Base-by-base conservation (phyloP, 2,329 filamentous ascomycete genomes). In the Chalaropsis ovoidea region DNA sequence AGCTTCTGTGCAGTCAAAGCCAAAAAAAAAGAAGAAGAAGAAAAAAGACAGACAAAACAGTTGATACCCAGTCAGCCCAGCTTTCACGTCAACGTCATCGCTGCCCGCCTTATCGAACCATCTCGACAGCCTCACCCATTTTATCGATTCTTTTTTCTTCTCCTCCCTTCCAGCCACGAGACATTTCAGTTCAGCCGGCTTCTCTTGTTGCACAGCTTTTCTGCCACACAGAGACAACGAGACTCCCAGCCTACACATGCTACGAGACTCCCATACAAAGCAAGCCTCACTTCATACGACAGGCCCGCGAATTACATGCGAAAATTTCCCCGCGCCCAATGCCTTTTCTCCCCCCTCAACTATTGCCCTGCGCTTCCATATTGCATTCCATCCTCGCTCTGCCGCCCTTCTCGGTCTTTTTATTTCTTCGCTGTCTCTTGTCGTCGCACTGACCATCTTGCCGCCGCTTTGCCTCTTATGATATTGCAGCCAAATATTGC, bases 391-490 rank as follows among this genome's bases (percentile, higher is more conserved):
- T 39, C 31, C 15, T 58, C 43, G 43, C 43, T 58, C 54, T 58
- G n/a, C 24, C 24, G 31, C 31, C 24, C 27, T 58, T 58, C 54
- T 58, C 54, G 54, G 54, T 19, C 54, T 58, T 58, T 58, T 39
- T 58, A 58, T 58, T 58, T 58, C 54, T 58, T 58, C 54, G 31
- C 15, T 35, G 27, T 58, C 31, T 39, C 27, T 39, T 35, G 54
- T 19, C 22, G 54, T 58, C 54, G 54, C 54, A 58, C 54, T 58
- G 54, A 58, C 54, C 54, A 58, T 58, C 17, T 39, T 58, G 54
- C 6, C 27, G 54, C 54, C 54, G 31, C 27, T 19, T 58, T 58
- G 54, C 54, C 54, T 58, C 54, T 58, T 58, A 39, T 58, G 27
- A 58, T 58, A 58, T 58, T 58, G 39, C 54, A 39, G 27, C 54